phyloP scores from a whole-genome alignment of 805 yeast genomes.

The Myxozyma melibiosi region DNA sequence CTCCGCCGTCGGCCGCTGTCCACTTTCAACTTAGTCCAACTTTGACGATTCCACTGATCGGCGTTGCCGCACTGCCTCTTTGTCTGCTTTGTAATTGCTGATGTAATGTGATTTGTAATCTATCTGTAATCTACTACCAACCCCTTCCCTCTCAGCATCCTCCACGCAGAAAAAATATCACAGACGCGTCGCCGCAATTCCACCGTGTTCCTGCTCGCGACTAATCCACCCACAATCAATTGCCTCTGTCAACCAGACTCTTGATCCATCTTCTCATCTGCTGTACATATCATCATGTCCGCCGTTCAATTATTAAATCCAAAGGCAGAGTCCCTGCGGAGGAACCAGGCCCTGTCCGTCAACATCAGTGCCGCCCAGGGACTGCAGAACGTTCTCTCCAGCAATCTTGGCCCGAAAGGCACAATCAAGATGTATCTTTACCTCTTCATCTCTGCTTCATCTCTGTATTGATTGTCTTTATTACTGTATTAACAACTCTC shows the following conservation, averaged over 20 bases:
- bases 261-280: no score
- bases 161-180: conserved; percentile 1
- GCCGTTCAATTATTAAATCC: conserved; percentile 83
- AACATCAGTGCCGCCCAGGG: conserved; percentile 97
- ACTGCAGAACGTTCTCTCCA: conserved; percentile 84
- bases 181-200: conserved; percentile 13
- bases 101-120: neutral
- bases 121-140: neutral
- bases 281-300: conserved; percentile 15
- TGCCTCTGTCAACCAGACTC: neutral
- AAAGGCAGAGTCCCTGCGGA: conserved; percentile 94
- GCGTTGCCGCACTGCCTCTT: neutral
- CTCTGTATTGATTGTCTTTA: neutral
- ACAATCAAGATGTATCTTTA: conserved; percentile 78
- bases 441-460: no score
- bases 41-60: no score
- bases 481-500: no score
- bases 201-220: conserved; percentile 5
- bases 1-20: conserved; percentile 2
- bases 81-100: no score
- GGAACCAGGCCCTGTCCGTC: conserved; percentile 93
- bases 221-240: neutral
- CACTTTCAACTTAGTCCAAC: no score
- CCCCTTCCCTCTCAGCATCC: neutral
- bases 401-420: conserved; percentile 96